phyloP scores from a whole-genome alignment of 1,284 basidiomycete genomes.

The Omphalotus olearius region DNA sequence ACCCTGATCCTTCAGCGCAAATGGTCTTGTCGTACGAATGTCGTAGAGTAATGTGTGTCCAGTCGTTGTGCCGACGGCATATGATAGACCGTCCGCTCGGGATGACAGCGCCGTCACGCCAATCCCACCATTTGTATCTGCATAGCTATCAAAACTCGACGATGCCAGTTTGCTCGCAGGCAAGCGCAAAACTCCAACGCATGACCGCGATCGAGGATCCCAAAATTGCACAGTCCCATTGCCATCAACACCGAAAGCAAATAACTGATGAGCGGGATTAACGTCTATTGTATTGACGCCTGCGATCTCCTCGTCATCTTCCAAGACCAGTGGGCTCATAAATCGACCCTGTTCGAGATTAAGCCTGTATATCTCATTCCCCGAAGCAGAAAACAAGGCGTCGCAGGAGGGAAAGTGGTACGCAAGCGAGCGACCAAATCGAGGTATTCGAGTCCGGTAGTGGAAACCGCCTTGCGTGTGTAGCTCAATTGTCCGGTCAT shows the following conservation, averaged over 20 bases:
- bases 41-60: constrained; percentile 96
- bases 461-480: constrained; percentile 95
- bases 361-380: constrained; percentile 87
- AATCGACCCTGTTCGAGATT: constrained; percentile 96
- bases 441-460: constrained; percentile 90
- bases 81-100: constrained; percentile 83
- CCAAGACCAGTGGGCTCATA: constrained; percentile 72
- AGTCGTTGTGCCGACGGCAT: constrained; percentile 92
- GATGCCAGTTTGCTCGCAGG: constrained; percentile 58
- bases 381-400: constrained; percentile 73
- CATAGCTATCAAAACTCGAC: constrained; percentile 38
- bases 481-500: constrained; percentile 91
- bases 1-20: constrained; percentile 94
- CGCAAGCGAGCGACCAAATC: constrained; percentile 87
- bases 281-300: constrained; percentile 94
- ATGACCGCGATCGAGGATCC: constrained; percentile 85
- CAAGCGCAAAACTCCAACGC: constrained; percentile 76
- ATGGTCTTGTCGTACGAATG: constrained; percentile 80
- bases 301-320: constrained; percentile 51
- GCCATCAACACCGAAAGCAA: constrained; percentile 85
- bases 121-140: constrained; percentile 22
- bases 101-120: constrained; percentile 83
- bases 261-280: constrained; percentile 90
- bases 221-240: constrained; percentile 91
- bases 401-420: constrained; percentile 89